These are phyloP conservation scores for Cladosporium sp. DNA, from an alignment of 2,329 filamentous ascomycete species.

Conservation along the genomic window DNA sequence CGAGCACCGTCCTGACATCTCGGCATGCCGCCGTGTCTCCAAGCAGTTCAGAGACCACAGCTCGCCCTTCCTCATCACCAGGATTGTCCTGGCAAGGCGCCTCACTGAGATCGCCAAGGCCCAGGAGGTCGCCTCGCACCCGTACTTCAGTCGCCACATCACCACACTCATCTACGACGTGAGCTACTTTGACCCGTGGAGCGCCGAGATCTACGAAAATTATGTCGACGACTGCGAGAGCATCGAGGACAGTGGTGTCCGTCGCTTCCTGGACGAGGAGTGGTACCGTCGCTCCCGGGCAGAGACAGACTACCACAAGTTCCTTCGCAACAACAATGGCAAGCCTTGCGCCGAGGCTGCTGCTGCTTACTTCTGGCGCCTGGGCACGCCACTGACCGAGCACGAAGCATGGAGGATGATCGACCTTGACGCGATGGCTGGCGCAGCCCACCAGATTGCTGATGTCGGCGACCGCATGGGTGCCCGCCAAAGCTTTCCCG, in stretches of 20 bases:
- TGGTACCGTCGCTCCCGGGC: background rate
- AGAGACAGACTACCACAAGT: constrained; percentile 1
- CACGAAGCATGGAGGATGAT: background rate
- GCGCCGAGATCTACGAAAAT: constrained; percentile 4
- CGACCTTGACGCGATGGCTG: background rate
- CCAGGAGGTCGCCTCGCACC: constrained; percentile 5
- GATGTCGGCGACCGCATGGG: constrained; percentile 8
- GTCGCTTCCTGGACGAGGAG: constrained; percentile 4
- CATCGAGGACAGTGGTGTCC: constrained; percentile 9
- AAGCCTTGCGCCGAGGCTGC: constrained; percentile 4
- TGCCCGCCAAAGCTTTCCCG: constrained; percentile 9
- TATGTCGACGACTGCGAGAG: constrained; percentile 12
- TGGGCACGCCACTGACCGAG: background rate
- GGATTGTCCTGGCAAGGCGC: constrained; percentile 7
- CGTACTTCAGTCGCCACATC: constrained; percentile 13
- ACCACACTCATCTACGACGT: constrained; percentile 10
- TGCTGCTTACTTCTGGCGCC: background rate
- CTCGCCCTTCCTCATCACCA: constrained; percentile 11
- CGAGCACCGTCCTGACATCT: constrained; percentile 4
- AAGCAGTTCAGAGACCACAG: constrained; percentile 2
- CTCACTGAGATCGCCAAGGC: constrained; percentile 4
- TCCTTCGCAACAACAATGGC: background rate
- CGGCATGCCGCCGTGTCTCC: background rate
- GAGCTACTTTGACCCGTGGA: constrained; percentile 8
- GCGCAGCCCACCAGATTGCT: background rate